Base-by-base conservation (phyloP, 2,329 filamentous ascomycete genomes). In the Penicillium sclerotigenum region DNA sequence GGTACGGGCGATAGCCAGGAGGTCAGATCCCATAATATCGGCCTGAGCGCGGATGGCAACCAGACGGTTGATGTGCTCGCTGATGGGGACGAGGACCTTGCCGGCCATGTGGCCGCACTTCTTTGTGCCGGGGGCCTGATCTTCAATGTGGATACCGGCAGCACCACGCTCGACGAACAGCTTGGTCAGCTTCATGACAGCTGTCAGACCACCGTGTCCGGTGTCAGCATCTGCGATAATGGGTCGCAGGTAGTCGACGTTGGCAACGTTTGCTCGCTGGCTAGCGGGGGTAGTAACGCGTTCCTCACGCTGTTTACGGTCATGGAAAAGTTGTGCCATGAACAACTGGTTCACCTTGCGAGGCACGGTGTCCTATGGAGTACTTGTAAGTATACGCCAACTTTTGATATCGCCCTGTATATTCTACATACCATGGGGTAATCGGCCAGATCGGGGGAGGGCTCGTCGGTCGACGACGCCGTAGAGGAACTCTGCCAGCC, bases 101-200 rank as follows among this genome's bases (percentile, higher is more conserved):
- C 94, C 94, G 64, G 94, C 94, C 94, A 97, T 97, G 79, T 97
- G 94, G 61, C 94, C 94, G 75, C 94, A 99, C 84, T 99, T 99
- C 85, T 99, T 99, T 47, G 94, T 97, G 52, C 94, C 94, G 3
- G 94, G 93, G 4, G 94, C 93, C 78, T 97, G 94, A 74, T 99
- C 94, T 78, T 99, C 94, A 66, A 99, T 97, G 78, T 99, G 94
- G 70, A 99, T 97, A 64, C 94, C 94, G 40, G 94, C 94, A 43
- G 94, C 94, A 67, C 94, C 94, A 76, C 92, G 91, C 81, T 99
- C 94, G 63, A 97, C 79, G 75, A 99, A 97, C 55, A 97, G 85
- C 82, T 97, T 97, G 62, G 94, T 97, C 67, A 99, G 86, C 83
- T 97, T 99, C 94, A 99, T 97, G 68, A 97, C 89, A 54, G 94